Conservation (phyloP, 2,329 filamentous ascomycete genomes). For the Pseudocercospora pini-densiflorae region DNA sequence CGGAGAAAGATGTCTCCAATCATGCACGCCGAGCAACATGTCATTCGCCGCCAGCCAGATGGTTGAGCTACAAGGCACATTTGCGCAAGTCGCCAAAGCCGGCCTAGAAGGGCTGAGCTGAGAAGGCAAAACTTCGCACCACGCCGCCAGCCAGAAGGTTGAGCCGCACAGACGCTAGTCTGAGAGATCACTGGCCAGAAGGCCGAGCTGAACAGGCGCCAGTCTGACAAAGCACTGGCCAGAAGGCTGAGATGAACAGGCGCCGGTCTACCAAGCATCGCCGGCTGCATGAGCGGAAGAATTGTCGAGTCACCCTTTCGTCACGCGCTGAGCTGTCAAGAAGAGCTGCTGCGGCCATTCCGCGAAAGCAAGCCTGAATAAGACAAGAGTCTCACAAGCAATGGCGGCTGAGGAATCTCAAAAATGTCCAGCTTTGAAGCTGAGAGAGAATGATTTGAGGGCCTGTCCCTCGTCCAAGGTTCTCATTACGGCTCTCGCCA, state of each 20-base stretch:
- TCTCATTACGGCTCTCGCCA: slow-evolving; percentile 1
- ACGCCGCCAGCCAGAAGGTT: neutral
- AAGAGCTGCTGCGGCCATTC: neutral
- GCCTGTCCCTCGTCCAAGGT: neutral
- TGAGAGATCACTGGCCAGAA: neutral
- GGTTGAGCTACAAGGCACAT: neutral
- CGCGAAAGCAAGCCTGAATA: neutral
- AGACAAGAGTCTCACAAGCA: neutral
- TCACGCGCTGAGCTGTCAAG: neutral
- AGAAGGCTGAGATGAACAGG: neutral
- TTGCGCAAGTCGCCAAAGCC: neutral
- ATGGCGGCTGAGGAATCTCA: neutral
- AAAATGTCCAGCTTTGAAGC: too few relatives aligned
- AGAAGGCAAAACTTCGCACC: neutral
- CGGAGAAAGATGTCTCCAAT: neutral
- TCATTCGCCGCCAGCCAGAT: neutral
- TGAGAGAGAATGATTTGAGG: neutral
- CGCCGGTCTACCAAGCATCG: neutral
- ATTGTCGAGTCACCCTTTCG: neutral
- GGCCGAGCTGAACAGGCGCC: neutral
- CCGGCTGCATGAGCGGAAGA: neutral
- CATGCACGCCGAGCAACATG: neutral
- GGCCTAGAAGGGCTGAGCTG: neutral
- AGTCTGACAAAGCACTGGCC: neutral
- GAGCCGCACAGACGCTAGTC: neutral